Conservation (phyloP, 2,329 filamentous ascomycete species). For the Talaromyces albobiverticillius region DNA sequence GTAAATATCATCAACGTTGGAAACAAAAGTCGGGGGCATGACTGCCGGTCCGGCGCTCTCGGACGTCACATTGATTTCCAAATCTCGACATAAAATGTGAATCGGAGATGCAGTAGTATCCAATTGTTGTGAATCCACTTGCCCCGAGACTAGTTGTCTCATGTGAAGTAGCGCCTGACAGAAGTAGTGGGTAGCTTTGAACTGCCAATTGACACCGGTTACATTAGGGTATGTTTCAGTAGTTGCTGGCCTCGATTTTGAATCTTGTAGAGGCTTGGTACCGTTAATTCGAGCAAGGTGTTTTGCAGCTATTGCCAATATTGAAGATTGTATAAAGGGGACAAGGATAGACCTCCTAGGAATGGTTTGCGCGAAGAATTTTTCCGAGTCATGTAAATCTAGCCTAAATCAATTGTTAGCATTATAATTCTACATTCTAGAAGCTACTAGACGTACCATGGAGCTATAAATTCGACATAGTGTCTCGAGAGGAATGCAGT, state of each 20-base stretch:
- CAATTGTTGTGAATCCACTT: constrained; percentile 27
- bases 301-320: constrained; percentile 39
- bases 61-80: constrained; percentile 23
- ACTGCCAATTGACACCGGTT: constrained; percentile 54
- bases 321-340: constrained; percentile 33
- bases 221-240: constrained; percentile 54
- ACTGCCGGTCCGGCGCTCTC: constrained; percentile 31
- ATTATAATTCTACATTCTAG: neutral
- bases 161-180: constrained; percentile 55
- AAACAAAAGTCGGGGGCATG: constrained; percentile 25
- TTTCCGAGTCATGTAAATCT: constrained; percentile 39
- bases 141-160: constrained; percentile 34
- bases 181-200: constrained; percentile 61
- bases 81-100: constrained; percentile 25
- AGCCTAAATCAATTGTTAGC: constrained; percentile 25
- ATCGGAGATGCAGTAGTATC: constrained; percentile 29
- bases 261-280: constrained; percentile 20
- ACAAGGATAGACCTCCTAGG: constrained; percentile 36
- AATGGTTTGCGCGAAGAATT: constrained; percentile 36
- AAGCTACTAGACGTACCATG: constrained; percentile 27
- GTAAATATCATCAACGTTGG: constrained; percentile 57
- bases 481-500: constrained; percentile 37
- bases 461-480: constrained; percentile 33
- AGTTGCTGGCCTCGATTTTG: constrained; percentile 41
- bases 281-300: constrained; percentile 36